A percentile compares a stretch with the other conserved stretches of the same genome.
These are phyloP conservation scores for Aspergillus sp. DNA, from an alignment of 2,329 filamentous ascomycete genomes.

Conservation along the genomic window DNA sequence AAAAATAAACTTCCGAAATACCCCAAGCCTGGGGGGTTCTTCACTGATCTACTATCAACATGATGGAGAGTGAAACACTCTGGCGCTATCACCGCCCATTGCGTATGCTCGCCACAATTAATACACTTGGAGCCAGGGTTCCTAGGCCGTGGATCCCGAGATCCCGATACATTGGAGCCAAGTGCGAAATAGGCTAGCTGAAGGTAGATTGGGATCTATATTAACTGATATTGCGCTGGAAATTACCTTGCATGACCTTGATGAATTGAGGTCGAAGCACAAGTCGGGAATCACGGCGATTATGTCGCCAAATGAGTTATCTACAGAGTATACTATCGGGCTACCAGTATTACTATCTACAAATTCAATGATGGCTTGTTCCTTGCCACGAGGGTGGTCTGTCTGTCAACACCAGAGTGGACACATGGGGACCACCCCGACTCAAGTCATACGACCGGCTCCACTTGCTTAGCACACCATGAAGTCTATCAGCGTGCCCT, in stretches of 20 bases:
- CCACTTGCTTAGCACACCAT: neutral
- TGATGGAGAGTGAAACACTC: neutral
- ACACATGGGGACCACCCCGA: neutral
- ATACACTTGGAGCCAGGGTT: neutral
- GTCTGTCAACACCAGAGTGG: neutral
- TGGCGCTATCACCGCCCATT: neutral
- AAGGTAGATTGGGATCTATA: neutral
- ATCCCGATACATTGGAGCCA: neutral
- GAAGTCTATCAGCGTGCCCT: neutral
- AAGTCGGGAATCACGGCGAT: neutral
- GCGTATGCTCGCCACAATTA: neutral
- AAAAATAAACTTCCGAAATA: neutral
- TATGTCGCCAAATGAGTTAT: too few relatives aligned
- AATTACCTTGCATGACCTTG: neutral
- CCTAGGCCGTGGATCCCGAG: neutral
- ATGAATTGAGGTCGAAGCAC: neutral
- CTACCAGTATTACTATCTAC: neutral
- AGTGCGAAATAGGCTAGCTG: neutral
- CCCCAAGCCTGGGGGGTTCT: too few relatives aligned
- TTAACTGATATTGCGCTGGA: neutral
- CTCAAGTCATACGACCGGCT: neutral
- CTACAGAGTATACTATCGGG: too few relatives aligned
- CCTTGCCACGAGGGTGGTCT: neutral
- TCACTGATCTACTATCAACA: neutral
- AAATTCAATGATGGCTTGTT: neutral